Evolutionary conservation across 805 yeast genomes (phyloP), one percentile per base, ranked within the genome.

Genomic region (Wickerhamomyces alni): DNA sequence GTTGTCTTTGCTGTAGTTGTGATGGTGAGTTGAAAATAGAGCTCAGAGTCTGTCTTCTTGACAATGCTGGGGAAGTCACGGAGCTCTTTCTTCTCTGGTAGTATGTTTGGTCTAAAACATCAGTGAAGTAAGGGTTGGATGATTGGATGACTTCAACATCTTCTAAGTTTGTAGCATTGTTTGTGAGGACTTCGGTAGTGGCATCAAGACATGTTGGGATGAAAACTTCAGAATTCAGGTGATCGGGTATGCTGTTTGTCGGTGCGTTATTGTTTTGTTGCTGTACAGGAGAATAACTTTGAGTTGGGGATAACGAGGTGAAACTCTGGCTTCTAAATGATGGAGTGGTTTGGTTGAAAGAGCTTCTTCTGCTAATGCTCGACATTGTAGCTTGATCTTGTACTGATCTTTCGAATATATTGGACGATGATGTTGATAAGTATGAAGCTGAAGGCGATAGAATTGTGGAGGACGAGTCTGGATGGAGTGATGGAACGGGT

Each of bases 381-480:
- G 40, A 34, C n/a, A 42, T 18, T 4, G 39, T 29, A 7, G 37
- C 35, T 28, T 42, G 44, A 26, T 46, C 48, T 18, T 44, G 50
- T 4, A 48, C 50, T 1, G 48, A 46, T 37, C 52, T 44, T 21
- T 48, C 52, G 33, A 48, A 48, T 10, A 48, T 48, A 16, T 35
- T 32, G 7, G 47, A 41, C 0, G 50, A 39, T 2, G 41, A 27
- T 1, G 48, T 32, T 13, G 36, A 24, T 3, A 39, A 29, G 10
- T 35, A 37, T 11, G 44, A 37, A 7, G 15, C 17, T 12, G 46
- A 40, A 10, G 34, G 28, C 5, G 36, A 21, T 10, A 29, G 21
- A 6, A 17, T n/a, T 15, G 27, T 21, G 9, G 24, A 21, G 9
- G 9, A 7, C 9, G 24, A 9, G 6, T 21, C 24, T 21, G 24